Percentiles rank a stretch among this genome's conserved stretches.
phyloP scores from a whole-genome alignment of 495 filamentous ascomycete genomes.

The Podospora tetraspora region DNA sequence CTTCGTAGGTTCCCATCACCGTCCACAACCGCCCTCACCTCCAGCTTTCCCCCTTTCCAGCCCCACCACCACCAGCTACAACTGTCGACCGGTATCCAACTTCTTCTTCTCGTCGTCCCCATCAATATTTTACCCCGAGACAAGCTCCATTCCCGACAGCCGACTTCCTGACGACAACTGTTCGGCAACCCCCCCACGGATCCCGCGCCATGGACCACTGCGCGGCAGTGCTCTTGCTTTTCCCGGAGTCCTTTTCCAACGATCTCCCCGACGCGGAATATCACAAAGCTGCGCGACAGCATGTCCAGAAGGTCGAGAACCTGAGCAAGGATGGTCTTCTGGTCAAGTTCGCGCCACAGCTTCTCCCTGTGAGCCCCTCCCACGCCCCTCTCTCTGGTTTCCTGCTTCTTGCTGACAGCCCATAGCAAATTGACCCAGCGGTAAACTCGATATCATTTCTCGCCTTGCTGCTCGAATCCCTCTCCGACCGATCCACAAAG shows the following conservation, averaged over 20 bases:
- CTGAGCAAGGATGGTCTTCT: conserved; percentile 26
- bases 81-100: background rate
- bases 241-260: conserved; percentile 29
- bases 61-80: background rate
- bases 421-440: conserved; percentile 35
- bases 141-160: background rate
- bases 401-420: conserved; percentile 9
- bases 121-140: background rate
- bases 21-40: background rate
- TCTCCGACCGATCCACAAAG: conserved; percentile 16
- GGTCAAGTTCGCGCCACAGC: conserved; percentile 18
- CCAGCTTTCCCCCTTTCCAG: background rate
- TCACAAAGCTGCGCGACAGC: conserved; percentile 26
- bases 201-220: conserved; percentile 32
- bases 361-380: conserved; percentile 29
- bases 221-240: conserved; percentile 35
- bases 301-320: conserved; percentile 30
- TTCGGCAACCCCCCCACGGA: background rate
- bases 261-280: conserved; percentile 21
- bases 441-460: conserved; percentile 43
- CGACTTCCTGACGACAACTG: background rate
- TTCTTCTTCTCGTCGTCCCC: background rate
- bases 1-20: background rate
- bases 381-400: background rate
- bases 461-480: conserved; percentile 30